Conservation (phyloP, 2,329 filamentous ascomycete genomes). For the Pestalotiopsis sp. region DNA sequence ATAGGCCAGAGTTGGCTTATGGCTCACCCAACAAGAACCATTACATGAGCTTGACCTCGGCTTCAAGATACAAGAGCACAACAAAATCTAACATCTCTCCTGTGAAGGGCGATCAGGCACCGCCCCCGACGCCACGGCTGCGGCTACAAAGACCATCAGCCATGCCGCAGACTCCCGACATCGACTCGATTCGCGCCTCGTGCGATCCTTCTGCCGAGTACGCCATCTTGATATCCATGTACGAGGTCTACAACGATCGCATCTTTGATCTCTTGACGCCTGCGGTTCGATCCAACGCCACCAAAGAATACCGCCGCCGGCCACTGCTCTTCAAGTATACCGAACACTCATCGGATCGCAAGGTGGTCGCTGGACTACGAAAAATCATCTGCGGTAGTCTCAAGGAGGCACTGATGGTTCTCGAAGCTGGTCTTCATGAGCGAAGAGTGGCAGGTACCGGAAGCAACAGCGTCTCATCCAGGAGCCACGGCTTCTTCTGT, state of each 20-base stretch:
- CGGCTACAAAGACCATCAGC: constrained; percentile 69
- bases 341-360: constrained; percentile 84
- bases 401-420: constrained; percentile 82
- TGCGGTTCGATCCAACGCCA: constrained; percentile 57
- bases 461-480: constrained; percentile 88
- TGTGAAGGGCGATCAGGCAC: constrained; percentile 50
- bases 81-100: constrained; percentile 44
- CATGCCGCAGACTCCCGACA: constrained; percentile 73
- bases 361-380: constrained; percentile 87
- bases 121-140: constrained; percentile 60
- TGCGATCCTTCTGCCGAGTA: constrained; percentile 76
- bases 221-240: constrained; percentile 91
- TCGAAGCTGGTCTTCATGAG: constrained; percentile 88
- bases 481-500: constrained; percentile 95
- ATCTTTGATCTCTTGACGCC: constrained; percentile 90
- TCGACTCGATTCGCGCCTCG: constrained; percentile 69
- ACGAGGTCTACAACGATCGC: constrained; percentile 97
- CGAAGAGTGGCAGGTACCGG: constrained; percentile 86
- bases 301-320: constrained; percentile 74
- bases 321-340: constrained; percentile 91
- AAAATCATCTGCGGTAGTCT: constrained; percentile 86
- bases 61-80: constrained; percentile 44
- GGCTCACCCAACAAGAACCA: constrained; percentile 32
- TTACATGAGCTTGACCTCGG: constrained; percentile 47
- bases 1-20: constrained; percentile 33